Evolutionary conservation across 2,329 filamentous ascomycete genomes (phyloP), one percentile per base, ranked within the genome.

Genomic region (Neoscytalidium dimidiatum): DNA sequence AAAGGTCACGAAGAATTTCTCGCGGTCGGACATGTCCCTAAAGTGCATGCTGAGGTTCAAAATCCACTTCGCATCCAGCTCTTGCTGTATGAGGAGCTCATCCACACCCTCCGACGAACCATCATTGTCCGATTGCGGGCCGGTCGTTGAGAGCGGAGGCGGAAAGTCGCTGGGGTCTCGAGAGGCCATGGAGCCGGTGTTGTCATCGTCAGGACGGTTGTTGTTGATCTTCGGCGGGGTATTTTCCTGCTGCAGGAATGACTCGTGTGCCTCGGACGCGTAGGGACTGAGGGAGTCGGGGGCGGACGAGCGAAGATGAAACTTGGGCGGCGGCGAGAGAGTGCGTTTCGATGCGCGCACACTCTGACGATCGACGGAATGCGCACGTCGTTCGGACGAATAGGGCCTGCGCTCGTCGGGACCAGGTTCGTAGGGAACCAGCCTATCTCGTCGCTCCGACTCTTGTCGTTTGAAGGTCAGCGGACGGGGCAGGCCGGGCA

Each of bases 1-100:
- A 75, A 92, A 99, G 0, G 95, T 98, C 68, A 99, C 89, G 77
- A 98, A 99, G 81, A 98, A 98, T 77, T 99, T 99, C 77, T 99
- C 95, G 48, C 94, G 87, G 71, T 92, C 91, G 13, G 94, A 96
- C 72, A 90, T 90, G 79, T 99, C 95, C 66, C 94, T 88, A 77
- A 97, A 99, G 77, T 97, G 93, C 95, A 99, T 97, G 78, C 93
- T 97, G 66, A 98, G 85, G 74, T 99, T 99, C 70, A 99, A 83
- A 66, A 99, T 98, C 95, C 95, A 99, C 72, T 86, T 89, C 67
- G 84, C 86, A 73, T 97, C 93, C 64, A 97, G 84, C 77, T 98
- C 94, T 68, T 91, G 87, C 68, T 90, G 87, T 69, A 97, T 85
- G 71, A 87, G 82, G 61, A 83, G 81, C 62, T 90, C 86, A 71